phyloP scores from a whole-genome alignment of 805 yeast species.

The Pichia exigua region DNA sequence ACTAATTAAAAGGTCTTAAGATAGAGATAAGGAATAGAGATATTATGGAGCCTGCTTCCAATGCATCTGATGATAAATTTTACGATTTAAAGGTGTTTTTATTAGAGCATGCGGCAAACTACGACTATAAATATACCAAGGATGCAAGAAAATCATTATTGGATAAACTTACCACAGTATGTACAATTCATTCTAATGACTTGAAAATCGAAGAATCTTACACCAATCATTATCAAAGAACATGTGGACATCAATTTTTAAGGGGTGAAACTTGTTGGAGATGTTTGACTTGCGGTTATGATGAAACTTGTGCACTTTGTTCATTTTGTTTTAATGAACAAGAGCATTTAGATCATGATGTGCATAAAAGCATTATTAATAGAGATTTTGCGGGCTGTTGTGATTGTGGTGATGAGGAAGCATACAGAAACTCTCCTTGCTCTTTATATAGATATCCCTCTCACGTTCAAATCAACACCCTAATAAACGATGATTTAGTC shows the following conservation, averaged over 20 bases:
- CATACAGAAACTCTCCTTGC: constrained; percentile 59
- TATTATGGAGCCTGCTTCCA: not conserved
- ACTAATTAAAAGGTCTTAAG: not conserved
- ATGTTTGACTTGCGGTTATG: constrained; percentile 68
- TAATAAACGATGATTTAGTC: constrained; percentile 35
- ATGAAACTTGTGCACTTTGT: constrained; percentile 82
- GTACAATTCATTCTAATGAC: constrained; percentile 4
- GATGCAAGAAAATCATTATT: constrained; percentile 2
- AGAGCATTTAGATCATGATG: constrained; percentile 66
- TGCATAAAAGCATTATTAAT: constrained; percentile 53
- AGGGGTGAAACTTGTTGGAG: constrained; percentile 79
- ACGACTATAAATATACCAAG: constrained; percentile 10
- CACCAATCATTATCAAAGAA: constrained; percentile 49
- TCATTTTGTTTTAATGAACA: constrained; percentile 63
- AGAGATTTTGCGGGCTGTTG: constrained; percentile 72
- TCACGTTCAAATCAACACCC: constrained; percentile 1
- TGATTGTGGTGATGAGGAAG: constrained; percentile 87
- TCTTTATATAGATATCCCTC: constrained; percentile 24
- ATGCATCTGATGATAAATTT: not conserved
- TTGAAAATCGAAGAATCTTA: constrained; percentile 18
- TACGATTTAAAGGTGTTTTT: constrained; percentile 2
- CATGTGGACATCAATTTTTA: constrained; percentile 65
- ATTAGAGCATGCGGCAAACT: constrained; percentile 2
- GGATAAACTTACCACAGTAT: not conserved
- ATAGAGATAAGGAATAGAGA: not conserved